phyloP scores from a whole-genome alignment of 2,329 filamentous ascomycete genomes.

The Aspergillus sp. region DNA sequence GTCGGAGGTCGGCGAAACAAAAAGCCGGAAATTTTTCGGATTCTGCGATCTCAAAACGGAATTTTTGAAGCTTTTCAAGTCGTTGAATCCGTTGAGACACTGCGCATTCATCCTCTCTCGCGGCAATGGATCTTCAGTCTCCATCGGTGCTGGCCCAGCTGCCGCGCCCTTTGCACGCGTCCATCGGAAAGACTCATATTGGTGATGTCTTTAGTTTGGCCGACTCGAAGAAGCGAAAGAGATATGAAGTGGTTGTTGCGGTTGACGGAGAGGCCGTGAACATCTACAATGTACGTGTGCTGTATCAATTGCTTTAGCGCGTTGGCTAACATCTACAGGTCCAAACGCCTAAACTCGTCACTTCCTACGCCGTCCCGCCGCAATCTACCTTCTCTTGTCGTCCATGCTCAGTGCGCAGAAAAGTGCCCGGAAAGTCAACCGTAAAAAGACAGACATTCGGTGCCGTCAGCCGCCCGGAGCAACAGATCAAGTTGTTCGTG shows the following conservation, averaged over 20 bases:
- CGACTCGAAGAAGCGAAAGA: constrained; percentile 53
- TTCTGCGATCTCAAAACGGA: constrained; percentile 10
- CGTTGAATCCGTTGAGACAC: not conserved
- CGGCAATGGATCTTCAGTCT: constrained; percentile 37
- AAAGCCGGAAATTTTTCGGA: constrained; percentile 33
- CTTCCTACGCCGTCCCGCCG: constrained; percentile 57
- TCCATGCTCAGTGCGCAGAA: constrained; percentile 53
- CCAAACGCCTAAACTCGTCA: constrained; percentile 53
- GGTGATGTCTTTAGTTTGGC: constrained; percentile 48
- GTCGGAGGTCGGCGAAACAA: constrained; percentile 20
- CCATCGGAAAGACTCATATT: constrained; percentile 35
- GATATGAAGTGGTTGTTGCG: constrained; percentile 54
- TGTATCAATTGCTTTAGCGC: not conserved
- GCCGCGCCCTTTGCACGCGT: constrained; percentile 37
- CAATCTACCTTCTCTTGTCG: constrained; percentile 51
- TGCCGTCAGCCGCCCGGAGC: constrained; percentile 42
- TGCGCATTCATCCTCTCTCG: constrained; percentile 2
- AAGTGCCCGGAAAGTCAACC: constrained; percentile 35
- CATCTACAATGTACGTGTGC: constrained; percentile 52
- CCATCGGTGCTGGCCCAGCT: constrained; percentile 41
- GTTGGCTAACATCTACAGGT: constrained; percentile 35
- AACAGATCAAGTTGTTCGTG: constrained; percentile 49
- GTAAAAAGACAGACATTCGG: constrained; percentile 53
- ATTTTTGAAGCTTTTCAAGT: constrained; percentile 8
- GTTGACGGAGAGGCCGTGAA: constrained; percentile 57